These are phyloP conservation scores for Suillus plorans DNA, from an alignment of 768 basidiomycete species.

Conservation along the genomic window DNA sequence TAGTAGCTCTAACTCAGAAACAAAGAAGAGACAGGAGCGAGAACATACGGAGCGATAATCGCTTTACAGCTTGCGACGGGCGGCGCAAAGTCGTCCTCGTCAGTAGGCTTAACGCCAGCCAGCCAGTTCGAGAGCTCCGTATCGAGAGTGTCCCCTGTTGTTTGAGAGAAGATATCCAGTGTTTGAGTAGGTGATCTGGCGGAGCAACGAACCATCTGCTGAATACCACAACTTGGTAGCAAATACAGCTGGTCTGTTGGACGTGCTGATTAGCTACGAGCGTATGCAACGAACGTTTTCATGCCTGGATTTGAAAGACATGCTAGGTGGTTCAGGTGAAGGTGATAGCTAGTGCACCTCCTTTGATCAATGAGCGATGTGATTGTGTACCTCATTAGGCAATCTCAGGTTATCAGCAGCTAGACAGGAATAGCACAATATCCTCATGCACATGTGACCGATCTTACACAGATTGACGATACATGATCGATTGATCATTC, in stretches of 20 bases:
- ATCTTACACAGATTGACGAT: conserved; percentile 1
- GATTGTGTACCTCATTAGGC: conserved; percentile 26
- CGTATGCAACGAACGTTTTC: conserved; percentile 3
- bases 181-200: conserved; percentile 15
- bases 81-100: conserved; percentile 49
- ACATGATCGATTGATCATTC: conserved; percentile 14
- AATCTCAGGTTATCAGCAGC: conserved; percentile 5
- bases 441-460: background rate
- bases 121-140: conserved; percentile 67
- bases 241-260: conserved; percentile 66
- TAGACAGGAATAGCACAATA: background rate
- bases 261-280: conserved; percentile 1
- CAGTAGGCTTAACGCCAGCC: conserved; percentile 48
- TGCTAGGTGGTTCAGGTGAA: conserved; percentile 15
- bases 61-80: conserved; percentile 77
- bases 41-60: conserved; percentile 93
- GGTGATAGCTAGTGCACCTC: conserved; percentile 11
- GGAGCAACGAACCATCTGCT: conserved; percentile 48
- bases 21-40: background rate
- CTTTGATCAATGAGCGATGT: conserved; percentile 15
- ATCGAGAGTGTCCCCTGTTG: conserved; percentile 55
- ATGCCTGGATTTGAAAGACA: conserved; percentile 27
- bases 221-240: conserved; percentile 87
- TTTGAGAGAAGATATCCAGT: conserved; percentile 10
- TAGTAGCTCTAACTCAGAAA: conserved; percentile 29